Percentiles rank a stretch among this genome's conserved stretches.
These are phyloP conservation scores for Microsporum audouinii DNA, from an alignment of 2,329 filamentous ascomycete genomes.

Conservation along the genomic window DNA sequence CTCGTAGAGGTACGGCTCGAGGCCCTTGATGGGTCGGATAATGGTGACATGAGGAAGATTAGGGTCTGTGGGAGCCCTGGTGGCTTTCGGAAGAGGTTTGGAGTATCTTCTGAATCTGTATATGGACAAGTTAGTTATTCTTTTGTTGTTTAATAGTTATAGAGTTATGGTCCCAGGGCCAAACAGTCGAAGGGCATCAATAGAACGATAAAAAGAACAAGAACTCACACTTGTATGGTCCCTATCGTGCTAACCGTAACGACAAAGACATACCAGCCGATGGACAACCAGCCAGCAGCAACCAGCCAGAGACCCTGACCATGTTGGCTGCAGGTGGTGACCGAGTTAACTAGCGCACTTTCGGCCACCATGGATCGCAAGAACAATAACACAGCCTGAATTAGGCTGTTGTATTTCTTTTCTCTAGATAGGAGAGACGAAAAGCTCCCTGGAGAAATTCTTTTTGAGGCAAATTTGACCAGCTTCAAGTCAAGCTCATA, in stretches of 20 bases:
- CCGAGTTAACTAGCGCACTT: background rate
- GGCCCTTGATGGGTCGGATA: constrained; percentile 84
- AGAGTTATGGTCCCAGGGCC: background rate
- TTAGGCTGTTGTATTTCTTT: background rate
- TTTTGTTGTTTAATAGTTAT: background rate
- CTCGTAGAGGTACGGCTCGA: constrained; percentile 82
- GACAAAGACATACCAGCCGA: constrained; percentile 48
- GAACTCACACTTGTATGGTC: constrained; percentile 47
- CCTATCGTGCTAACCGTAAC: constrained; percentile 47
- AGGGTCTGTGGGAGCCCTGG: constrained; percentile 23
- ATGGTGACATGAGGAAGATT: constrained; percentile 73
- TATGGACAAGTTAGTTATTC: constrained; percentile 8
- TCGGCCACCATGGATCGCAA: constrained; percentile 4
- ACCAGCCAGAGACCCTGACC: constrained; percentile 22
- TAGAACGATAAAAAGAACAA: background rate
- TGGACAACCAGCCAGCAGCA: constrained; percentile 35
- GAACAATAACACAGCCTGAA: background rate
- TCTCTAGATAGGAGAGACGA: background rate
- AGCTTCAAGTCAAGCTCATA: background rate
- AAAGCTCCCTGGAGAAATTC: background rate
- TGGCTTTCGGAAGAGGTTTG: constrained; percentile 33
- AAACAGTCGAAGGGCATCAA: background rate
- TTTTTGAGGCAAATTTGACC: background rate
- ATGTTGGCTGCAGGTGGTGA: constrained; percentile 11
- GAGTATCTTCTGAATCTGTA: constrained; percentile 46